phyloP scores from a whole-genome alignment of 2,329 filamentous ascomycete genomes.

The Volutella citrinella region DNA sequence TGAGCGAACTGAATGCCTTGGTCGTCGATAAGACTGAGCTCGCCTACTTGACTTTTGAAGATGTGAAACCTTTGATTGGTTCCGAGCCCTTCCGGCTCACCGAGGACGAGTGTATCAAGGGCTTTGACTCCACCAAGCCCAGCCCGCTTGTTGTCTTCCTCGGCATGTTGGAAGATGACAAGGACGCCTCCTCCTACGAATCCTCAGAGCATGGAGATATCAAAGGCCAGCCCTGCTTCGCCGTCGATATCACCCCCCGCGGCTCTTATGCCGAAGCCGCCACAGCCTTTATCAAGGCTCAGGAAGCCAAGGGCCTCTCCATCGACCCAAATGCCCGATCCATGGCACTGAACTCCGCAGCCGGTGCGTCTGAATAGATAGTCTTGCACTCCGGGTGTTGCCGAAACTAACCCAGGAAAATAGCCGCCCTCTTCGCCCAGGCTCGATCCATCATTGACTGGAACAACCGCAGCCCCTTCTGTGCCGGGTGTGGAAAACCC shows the following conservation, averaged over 20 bases:
- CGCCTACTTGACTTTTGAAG: slow-evolving; percentile 64
- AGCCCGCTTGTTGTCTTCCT: slow-evolving; percentile 77
- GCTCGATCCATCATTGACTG: slow-evolving; percentile 87
- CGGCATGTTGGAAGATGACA: slow-evolving; percentile 69
- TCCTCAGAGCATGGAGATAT: slow-evolving; percentile 61
- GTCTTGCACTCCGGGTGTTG: too few species aligned
- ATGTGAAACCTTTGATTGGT: slow-evolving; percentile 70
- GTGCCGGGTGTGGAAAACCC: slow-evolving; percentile 79
- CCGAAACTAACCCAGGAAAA: too few species aligned
- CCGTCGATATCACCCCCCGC: slow-evolving; percentile 79
- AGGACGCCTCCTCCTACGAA: slow-evolving; percentile 34
- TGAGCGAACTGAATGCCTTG: slow-evolving; percentile 76
- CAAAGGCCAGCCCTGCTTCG: slow-evolving; percentile 80
- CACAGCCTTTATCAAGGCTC: slow-evolving; percentile 40
- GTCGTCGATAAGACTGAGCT: slow-evolving; percentile 55
- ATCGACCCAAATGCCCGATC: slow-evolving; percentile 67
- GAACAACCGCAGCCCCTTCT: slow-evolving; percentile 92
- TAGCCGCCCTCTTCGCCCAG: slow-evolving; percentile 90
- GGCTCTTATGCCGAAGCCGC: slow-evolving; percentile 61
- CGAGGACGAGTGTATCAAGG: slow-evolving; percentile 70
- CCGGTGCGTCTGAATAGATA: too few species aligned
- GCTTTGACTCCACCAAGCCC: slow-evolving; percentile 69
- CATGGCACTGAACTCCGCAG: slow-evolving; percentile 56
- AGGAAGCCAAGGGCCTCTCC: slow-evolving; percentile 54
- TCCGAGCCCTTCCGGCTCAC: slow-evolving; percentile 65